Conservation (phyloP, 352 stramenopile genomes). For the Phytophthora capsici region DNA sequence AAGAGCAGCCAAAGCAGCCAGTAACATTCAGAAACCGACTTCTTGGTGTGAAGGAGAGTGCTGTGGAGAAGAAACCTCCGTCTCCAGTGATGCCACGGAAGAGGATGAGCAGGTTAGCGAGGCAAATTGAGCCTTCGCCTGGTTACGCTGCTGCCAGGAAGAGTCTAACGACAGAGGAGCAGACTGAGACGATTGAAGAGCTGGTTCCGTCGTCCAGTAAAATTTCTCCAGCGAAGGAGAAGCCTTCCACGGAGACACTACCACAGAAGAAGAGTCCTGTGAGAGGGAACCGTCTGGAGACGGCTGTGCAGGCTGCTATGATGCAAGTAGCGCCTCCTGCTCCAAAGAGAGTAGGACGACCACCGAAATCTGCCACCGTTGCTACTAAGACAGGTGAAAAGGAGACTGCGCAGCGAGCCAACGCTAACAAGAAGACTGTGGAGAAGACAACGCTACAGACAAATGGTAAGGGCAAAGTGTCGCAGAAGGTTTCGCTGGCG, state of each 20-base stretch:
- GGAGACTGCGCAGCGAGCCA: conserved; percentile 3
- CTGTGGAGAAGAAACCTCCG: not conserved
- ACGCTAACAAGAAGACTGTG: not conserved
- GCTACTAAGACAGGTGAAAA: not conserved
- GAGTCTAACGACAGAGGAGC: conserved; percentile 2
- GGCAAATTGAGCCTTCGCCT: conserved; percentile 9
- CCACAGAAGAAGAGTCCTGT: conserved; percentile 2
- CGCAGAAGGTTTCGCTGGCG: no score
- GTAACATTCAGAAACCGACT: conserved; percentile 6
- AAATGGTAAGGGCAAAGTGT: not conserved
- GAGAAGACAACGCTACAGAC: not conserved
- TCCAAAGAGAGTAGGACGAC: conserved; percentile 16
- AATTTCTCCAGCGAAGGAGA: conserved; percentile 3
- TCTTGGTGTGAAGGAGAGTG: not conserved
- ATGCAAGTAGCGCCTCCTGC: conserved; percentile 5
- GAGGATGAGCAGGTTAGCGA: not conserved
- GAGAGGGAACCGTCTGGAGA: not conserved
- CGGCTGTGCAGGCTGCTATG: conserved; percentile 16
- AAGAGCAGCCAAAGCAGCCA: conserved; percentile 3
- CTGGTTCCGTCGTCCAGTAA: not conserved
- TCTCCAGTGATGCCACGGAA: conserved; percentile 2
- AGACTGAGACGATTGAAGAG: not conserved
- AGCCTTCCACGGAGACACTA: not conserved
- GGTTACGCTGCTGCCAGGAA: conserved; percentile 20
- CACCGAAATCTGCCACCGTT: conserved; percentile 9